phyloP scores from a whole-genome alignment of 2,329 filamentous ascomycete genomes.

The Alternaria ventricosa region DNA sequence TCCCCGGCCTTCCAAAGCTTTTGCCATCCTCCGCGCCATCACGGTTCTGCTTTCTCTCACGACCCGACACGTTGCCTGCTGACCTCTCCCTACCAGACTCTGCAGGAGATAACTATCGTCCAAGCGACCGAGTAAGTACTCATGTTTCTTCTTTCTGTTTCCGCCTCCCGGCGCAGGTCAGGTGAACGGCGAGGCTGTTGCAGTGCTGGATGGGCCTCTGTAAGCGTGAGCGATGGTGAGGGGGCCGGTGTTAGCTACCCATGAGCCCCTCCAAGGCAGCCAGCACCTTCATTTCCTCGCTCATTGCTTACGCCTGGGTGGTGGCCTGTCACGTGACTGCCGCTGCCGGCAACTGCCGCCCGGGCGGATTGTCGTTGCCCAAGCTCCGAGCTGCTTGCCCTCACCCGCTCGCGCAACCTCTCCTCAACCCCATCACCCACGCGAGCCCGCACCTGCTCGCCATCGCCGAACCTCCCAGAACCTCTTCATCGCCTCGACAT shows the following conservation, averaged over 20 bases:
- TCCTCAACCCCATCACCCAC: slow-evolving; percentile 34
- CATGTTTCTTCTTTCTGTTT: slow-evolving; percentile 10
- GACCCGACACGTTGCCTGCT: slow-evolving; percentile 26
- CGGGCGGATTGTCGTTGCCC: slow-evolving; percentile 28
- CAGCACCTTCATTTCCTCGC: not conserved
- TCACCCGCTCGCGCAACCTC: slow-evolving; percentile 31
- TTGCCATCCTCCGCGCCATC: slow-evolving; percentile 28
- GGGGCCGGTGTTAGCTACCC: not conserved
- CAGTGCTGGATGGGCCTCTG: not conserved
- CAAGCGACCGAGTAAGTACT: slow-evolving; percentile 31
- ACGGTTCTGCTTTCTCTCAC: slow-evolving; percentile 28
- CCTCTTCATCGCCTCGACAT: slow-evolving; percentile 14
- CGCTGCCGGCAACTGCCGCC: slow-evolving; percentile 21
- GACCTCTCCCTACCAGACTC: slow-evolving; percentile 27
- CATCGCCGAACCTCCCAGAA: slow-evolving; percentile 16
- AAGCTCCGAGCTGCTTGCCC: slow-evolving; percentile 18
- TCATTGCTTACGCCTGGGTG: not conserved
- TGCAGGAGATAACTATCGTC: slow-evolving; percentile 32
- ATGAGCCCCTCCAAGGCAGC: slow-evolving; percentile 4
- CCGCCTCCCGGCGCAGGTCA: not conserved
- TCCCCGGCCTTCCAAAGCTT: slow-evolving; percentile 13
- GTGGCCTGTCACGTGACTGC: slow-evolving; percentile 18
- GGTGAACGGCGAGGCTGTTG: slow-evolving; percentile 6
- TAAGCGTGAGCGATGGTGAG: not conserved
- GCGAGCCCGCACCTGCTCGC: slow-evolving; percentile 22